Evolutionary conservation across 2,329 filamentous ascomycete genomes (phyloP).

Genomic region (Nemania sp.): DNA sequence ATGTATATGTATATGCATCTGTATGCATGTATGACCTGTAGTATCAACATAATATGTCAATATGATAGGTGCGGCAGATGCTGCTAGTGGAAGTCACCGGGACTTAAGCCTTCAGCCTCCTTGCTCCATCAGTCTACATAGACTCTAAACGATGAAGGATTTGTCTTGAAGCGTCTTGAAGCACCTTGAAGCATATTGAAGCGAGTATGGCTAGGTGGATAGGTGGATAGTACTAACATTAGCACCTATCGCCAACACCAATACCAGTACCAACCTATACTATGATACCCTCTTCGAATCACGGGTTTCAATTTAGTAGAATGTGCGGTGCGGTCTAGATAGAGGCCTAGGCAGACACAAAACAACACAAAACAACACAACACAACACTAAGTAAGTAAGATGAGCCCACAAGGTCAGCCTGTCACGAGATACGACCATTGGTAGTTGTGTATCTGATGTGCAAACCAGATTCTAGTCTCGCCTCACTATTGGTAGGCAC

Average conservation of each 20-base stretch:
- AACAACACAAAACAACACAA: constrained; percentile 1
- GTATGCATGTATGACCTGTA: not conserved
- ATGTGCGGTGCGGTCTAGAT: too few species aligned
- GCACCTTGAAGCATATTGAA: too few species aligned
- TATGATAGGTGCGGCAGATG: constrained; percentile 20
- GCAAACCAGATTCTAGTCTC: not conserved
- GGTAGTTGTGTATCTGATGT: not conserved
- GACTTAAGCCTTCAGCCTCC: constrained; percentile 3
- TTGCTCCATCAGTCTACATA: constrained; percentile 7
- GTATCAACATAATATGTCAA: not conserved
- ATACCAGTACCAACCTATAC: too few species aligned
- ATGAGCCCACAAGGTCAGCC: constrained; percentile 9
- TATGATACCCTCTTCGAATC: constrained; percentile 6
- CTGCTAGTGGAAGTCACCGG: constrained; percentile 15
- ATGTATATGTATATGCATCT: not conserved
- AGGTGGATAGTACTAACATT: constrained; percentile 13
- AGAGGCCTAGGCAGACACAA: constrained; percentile 22
- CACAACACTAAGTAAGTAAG: constrained; percentile 11
- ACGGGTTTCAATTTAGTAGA: not conserved
- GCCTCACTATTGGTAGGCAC: constrained; percentile 14
- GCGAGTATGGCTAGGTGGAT: constrained; percentile 3
- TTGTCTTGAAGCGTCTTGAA: not conserved
- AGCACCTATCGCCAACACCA: too few species aligned
- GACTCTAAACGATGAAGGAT: not conserved
- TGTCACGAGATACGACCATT: constrained; percentile 18